These are phyloP conservation scores for Russula earlei DNA, from an alignment of 768 basidiomycete genomes.

Conservation along the genomic window DNA sequence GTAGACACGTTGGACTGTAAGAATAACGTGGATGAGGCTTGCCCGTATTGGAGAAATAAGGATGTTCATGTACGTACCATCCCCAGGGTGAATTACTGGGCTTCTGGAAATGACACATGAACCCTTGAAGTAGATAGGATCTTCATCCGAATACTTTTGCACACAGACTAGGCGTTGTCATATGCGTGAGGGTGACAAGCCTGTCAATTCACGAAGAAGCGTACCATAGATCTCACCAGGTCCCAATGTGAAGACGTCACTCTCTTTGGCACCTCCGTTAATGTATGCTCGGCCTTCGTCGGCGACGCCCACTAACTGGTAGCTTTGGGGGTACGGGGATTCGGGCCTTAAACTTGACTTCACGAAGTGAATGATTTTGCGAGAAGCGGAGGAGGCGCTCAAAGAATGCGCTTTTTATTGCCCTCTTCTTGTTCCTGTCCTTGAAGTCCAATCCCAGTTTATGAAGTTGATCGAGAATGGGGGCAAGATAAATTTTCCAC, in stretches of 20 bases:
- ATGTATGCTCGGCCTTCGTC: slow-evolving; percentile 48
- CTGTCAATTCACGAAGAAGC: not conserved
- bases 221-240: slow-evolving; percentile 4
- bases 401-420: slow-evolving; percentile 48
- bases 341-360: slow-evolving; percentile 66
- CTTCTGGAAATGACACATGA: slow-evolving; percentile 22
- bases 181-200: not conserved
- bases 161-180: not conserved
- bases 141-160: not conserved
- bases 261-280: not conserved
- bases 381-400: slow-evolving; percentile 46
- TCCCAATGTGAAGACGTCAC: not conserved
- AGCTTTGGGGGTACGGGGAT: slow-evolving; percentile 60
- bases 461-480: slow-evolving; percentile 40
- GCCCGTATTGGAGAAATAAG: not conserved
- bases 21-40: not conserved
- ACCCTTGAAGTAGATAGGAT: not conserved
- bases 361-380: slow-evolving; percentile 47
- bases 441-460: slow-evolving; percentile 42
- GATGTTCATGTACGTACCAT: slow-evolving; percentile 16
- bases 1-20: slow-evolving; percentile 19
- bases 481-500: slow-evolving; percentile 39
- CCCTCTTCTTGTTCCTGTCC: slow-evolving; percentile 29
- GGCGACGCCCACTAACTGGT: slow-evolving; percentile 67
- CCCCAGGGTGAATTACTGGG: slow-evolving; percentile 28